These are phyloP conservation scores for Alternaria burnsii DNA, from an alignment of 2,329 filamentous ascomycete species.

Conservation along the genomic window DNA sequence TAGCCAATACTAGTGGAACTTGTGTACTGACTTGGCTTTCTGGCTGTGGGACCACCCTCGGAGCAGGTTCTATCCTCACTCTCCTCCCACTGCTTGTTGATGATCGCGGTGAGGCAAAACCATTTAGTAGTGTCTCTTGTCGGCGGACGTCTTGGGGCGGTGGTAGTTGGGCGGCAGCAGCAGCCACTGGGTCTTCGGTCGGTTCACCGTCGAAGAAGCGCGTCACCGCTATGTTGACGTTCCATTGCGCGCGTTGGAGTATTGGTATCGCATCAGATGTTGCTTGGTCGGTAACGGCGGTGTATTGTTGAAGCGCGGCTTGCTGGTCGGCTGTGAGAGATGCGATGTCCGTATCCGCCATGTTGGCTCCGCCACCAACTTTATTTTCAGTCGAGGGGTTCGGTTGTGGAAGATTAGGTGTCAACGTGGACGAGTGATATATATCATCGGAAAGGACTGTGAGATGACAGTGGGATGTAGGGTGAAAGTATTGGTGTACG, in stretches of 20 bases:
- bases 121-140: conserved; percentile 73
- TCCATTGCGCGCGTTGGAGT: conserved; percentile 91
- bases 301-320: conserved; percentile 86
- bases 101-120: conserved; percentile 49
- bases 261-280: conserved; percentile 78
- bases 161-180: conserved; percentile 70
- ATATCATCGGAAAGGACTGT: conserved; percentile 29
- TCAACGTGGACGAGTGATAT: neutral
- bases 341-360: conserved; percentile 64
- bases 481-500: conserved; percentile 12
- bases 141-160: conserved; percentile 71
- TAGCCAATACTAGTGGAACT: conserved; percentile 76
- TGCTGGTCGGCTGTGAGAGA: conserved; percentile 81
- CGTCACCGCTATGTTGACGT: conserved; percentile 93
- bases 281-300: conserved; percentile 85
- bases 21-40: conserved; percentile 70
- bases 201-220: conserved; percentile 98
- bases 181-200: conserved; percentile 75
- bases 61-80: conserved; percentile 71
- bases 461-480: conserved; percentile 10
- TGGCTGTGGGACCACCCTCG: conserved; percentile 81
- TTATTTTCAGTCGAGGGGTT: neutral
- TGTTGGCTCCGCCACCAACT: conserved; percentile 19
- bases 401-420: neutral
- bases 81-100: conserved; percentile 43